These are phyloP conservation scores for Pichia cabralensis DNA, from an alignment of 805 yeast genomes.

Conservation along the genomic window DNA sequence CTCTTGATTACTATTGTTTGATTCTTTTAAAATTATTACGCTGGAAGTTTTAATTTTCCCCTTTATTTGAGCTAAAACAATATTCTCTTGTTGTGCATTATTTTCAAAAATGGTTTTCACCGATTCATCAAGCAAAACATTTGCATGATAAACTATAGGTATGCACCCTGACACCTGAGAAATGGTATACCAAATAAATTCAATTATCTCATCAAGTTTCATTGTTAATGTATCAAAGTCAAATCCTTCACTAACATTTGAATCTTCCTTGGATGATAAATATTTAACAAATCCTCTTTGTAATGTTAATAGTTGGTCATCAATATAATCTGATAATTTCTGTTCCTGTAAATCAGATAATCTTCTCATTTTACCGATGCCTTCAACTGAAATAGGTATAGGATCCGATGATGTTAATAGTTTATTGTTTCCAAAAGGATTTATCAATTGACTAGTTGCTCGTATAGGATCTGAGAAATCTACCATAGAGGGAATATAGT, in stretches of 20 bases:
- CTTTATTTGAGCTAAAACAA: no score
- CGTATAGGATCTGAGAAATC: constrained; percentile 18
- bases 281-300: constrained; percentile 43
- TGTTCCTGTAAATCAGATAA: constrained; percentile 45
- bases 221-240: constrained; percentile 27
- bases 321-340: constrained; percentile 44
- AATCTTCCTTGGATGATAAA: constrained; percentile 22
- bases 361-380: constrained; percentile 5
- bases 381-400: constrained; percentile 9
- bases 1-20: no score
- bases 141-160: constrained; percentile 21
- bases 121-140: constrained; percentile 7
- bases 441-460: constrained; percentile 15
- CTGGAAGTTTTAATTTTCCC: no score
- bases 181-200: constrained; percentile 55
- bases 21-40: no score
- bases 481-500: constrained; percentile 5
- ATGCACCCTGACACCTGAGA: constrained; percentile 21
- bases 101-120: background rate
- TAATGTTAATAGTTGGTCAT: constrained; percentile 39
- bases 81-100: no score
- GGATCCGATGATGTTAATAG: constrained; percentile 18
- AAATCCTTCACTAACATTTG: constrained; percentile 9
- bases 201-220: constrained; percentile 40
- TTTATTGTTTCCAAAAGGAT: constrained; percentile 23